Base-by-base conservation (phyloP, 352 stramenopile genomes). In the Pythium myriotylum region DNA sequence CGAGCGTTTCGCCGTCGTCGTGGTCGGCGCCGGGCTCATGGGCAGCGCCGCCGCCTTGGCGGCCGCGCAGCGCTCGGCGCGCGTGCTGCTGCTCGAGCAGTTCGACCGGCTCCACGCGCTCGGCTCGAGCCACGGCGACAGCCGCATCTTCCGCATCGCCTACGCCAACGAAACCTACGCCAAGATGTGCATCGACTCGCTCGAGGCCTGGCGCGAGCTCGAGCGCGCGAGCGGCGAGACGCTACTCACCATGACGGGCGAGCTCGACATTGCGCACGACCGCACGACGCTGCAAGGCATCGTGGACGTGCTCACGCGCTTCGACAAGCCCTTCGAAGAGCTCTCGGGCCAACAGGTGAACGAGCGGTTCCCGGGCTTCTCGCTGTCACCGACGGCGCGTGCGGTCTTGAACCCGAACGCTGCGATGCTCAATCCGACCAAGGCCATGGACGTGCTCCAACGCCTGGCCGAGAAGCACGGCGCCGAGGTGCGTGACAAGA, bases 91-190 rank as follows among this genome's bases (percentile, higher is more conserved):
- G 32, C 75, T 91, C 20, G 86, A 95, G 62, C 81, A 85, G 42
- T 92, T 84, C 57, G 56, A 74, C 26, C 37, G 83, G 27, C 72
- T 79, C 26, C 81, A 95, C 53, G 60, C 68, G 26, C 62, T 73
- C 14, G 84, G 86, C 6, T 92, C 79, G 1, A 91, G 78, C 37
- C 81, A 93, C 70, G 86, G 86, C 32, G 61, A 73, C 35, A 91
- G 70, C 35, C 76, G 84, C 47, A 88, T 95, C 62, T 88, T 88
- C 64, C 79, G 84, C 16, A 73, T 88, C 39, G 86, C 78, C 20
- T 95, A 95, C 54, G 74, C 79, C 49, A 73, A 86, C 47, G 62
- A 73, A 22, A 64, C 67, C 23, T 93, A 93, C 74, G 84, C 88
- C n/a, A 64, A 71, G 26, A 68, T 88, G 49, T 81, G 85, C 55